Evolutionary conservation across 305 asterid genomes (phyloP).

Genomic region (Solanum hybrid): DNA sequence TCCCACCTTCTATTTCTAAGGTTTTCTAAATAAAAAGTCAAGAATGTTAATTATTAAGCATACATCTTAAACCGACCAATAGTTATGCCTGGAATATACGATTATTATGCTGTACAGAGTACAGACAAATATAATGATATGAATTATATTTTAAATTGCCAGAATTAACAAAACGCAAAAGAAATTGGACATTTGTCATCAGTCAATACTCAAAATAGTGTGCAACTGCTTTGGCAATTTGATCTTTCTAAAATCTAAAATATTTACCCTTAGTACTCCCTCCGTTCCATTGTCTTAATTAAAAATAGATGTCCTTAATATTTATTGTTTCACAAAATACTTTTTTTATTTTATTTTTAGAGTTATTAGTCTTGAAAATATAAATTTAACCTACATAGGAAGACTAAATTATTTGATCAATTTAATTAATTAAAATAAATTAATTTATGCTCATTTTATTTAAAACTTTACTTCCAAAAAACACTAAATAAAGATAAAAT

Average conservation of each 20-base stretch:
- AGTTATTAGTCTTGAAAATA: too few relatives aligned
- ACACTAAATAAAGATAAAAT: too few relatives aligned
- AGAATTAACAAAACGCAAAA: not conserved
- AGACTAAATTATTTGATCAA: not conserved
- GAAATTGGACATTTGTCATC: not conserved
- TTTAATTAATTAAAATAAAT: too few relatives aligned
- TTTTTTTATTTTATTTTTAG: too few relatives aligned
- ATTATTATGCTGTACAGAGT: not conserved
- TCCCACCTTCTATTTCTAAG: too few relatives aligned
- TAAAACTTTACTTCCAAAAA: not conserved
- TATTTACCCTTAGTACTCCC: not conserved
- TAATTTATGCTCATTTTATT: too few relatives aligned
- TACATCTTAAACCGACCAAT: not conserved
- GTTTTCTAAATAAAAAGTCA: not conserved
- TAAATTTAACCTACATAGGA: too few relatives aligned
- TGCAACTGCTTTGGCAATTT: not conserved
- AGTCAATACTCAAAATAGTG: not conserved
- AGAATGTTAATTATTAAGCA: not conserved
- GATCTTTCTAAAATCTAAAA: not conserved
- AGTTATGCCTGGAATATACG: not conserved
- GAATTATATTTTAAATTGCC: not conserved
- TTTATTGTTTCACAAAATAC: not conserved
- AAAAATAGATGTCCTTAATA: too few relatives aligned
- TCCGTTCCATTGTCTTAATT: not conserved
- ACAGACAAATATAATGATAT: not conserved